These are phyloP conservation scores for Leptomonas seymouri DNA, from an alignment of 208 protist species.

Conservation along the genomic window DNA sequence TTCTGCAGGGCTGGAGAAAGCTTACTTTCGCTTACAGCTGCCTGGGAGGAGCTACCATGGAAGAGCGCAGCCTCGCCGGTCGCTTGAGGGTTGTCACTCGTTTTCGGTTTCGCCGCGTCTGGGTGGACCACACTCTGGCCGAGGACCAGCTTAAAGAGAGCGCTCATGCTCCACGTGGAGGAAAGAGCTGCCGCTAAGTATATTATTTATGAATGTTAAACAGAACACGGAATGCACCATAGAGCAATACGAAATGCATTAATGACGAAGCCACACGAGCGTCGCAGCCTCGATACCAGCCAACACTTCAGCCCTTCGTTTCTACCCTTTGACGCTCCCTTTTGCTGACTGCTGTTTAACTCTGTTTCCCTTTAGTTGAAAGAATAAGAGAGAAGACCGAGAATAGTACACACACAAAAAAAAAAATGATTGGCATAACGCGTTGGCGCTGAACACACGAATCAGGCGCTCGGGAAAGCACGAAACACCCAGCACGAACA, in stretches of 20 bases:
- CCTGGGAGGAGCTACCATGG: neutral
- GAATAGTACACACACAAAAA: too few relatives aligned
- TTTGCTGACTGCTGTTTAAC: too few relatives aligned
- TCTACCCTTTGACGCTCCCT: too few relatives aligned
- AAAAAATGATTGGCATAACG: too few relatives aligned
- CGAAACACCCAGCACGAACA: too few relatives aligned
- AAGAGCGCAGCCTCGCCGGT: neutral
- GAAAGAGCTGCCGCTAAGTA: too few relatives aligned
- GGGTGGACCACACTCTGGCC: constrained; percentile 85
- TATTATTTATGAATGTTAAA: neutral
- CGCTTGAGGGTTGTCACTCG: neutral
- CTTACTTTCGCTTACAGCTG: neutral
- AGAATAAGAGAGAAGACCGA: too few relatives aligned
- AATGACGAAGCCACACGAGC: neutral
- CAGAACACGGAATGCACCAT: neutral
- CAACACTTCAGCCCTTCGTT: too few relatives aligned
- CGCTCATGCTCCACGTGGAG: constrained; percentile 55
- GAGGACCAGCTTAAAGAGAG: constrained; percentile 72
- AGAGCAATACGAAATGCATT: neutral
- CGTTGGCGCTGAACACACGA: too few relatives aligned
- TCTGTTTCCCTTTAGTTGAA: too few relatives aligned
- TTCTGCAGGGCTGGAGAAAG: neutral
- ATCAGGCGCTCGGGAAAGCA: too few relatives aligned
- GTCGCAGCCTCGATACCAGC: too few relatives aligned
- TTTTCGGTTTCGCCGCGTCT: neutral